phyloP scores from a whole-genome alignment of 2,329 filamentous ascomycete genomes.

The Onygenales sp. region DNA sequence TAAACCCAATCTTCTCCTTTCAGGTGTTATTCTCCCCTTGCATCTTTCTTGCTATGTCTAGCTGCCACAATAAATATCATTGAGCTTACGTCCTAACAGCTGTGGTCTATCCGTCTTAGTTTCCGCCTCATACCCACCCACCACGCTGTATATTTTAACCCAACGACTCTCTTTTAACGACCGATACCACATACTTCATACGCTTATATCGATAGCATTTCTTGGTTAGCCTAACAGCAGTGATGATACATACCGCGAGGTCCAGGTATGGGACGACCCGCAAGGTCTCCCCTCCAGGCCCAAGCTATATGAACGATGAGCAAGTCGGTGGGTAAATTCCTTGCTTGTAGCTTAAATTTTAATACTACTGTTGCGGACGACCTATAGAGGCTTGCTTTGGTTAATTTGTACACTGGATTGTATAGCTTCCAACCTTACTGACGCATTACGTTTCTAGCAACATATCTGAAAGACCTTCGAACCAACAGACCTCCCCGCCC shows the following conservation, averaged over 20 bases:
- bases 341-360: not conserved
- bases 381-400: not conserved
- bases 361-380: not conserved
- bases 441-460: slow-evolving; percentile 32
- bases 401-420: slow-evolving; percentile 10
- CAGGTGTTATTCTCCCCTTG: too few species aligned
- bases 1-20: not conserved
- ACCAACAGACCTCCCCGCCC: slow-evolving; percentile 48
- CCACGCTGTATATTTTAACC: too few species aligned
- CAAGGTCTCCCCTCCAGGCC: slow-evolving; percentile 38
- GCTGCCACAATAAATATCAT: too few species aligned
- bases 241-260: slow-evolving; percentile 32
- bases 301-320: slow-evolving; percentile 37
- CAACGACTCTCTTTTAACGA: too few species aligned
- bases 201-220: too few species aligned
- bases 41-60: too few species aligned
- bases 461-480: slow-evolving; percentile 52
- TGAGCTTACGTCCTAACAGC: too few species aligned
- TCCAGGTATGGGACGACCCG: slow-evolving; percentile 27
- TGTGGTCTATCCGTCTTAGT: too few species aligned
- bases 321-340: slow-evolving; percentile 33
- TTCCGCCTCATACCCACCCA: too few species aligned
- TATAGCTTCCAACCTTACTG: not conserved
- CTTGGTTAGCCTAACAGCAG: not conserved
- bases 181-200: too few species aligned